Evolutionary conservation across 257 asterid species (phyloP), one percentile per base, ranked within the genome.

Genomic region (Cordia subcordata): DNA sequence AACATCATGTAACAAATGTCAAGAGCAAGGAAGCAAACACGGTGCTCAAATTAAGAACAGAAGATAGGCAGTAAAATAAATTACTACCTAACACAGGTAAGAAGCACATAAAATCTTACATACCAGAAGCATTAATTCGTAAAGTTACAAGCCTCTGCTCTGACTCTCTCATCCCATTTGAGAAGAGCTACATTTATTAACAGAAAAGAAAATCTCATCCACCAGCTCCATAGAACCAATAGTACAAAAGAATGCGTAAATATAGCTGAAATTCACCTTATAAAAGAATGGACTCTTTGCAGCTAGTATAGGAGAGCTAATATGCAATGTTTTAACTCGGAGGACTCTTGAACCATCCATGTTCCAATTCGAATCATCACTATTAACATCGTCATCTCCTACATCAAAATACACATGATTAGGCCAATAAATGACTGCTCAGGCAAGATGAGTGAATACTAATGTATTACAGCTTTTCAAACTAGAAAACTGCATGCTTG

Each of bases 291-390:
- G 79, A 63, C 79, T 74, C 39, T 68, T 74, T 33, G 75, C 79
- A 55, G 79, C 79, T 46, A 74, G 55, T 39, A 69, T 68, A 10
- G 79, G 79, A 49, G 79, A 74, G 61, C 79, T 74, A 18, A 74
- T 74, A 54, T 68, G 71, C 51, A 74, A 46, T 49, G 75, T 64
- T 55, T 50, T 68, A 23, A 68, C 66, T 64, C 45, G 60, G 8
- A 73, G 45, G 65, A 73, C 49, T 51, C 58, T 63, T 11, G 71
- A 61, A 58, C 64, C 60, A 58, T 73, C 79, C 49, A 61, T 37
- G 58, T 69, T 67, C 62, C 75, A 64, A 53, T 53, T 54, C 35
- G 65, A 61, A 54, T 68, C 75, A 23, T 64, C 70, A 27, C 67
- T 54, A 13, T 63, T 63, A 33, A 68, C 55, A 64, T 67, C 68